Conservation (phyloP, 352 stramenopile genomes). For the Phytophthora fragariae region DNA sequence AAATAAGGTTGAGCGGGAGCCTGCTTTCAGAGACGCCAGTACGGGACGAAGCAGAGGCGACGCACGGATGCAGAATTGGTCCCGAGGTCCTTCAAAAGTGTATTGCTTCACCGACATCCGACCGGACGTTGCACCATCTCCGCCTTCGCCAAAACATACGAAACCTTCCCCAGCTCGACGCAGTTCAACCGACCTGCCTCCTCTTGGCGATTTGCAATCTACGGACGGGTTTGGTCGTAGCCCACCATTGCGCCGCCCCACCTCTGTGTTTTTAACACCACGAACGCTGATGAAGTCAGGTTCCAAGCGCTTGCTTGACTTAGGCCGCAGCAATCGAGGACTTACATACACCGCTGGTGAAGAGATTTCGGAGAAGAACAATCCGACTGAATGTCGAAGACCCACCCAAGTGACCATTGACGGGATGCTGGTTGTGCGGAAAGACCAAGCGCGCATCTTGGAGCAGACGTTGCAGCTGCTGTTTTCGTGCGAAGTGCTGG, state of each 20-base stretch:
- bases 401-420: conserved; percentile 38
- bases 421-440: conserved; percentile 32
- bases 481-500: conserved; percentile 44
- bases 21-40: not conserved
- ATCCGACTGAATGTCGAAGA: not conserved
- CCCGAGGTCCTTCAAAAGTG: conserved; percentile 27
- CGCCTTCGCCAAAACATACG: conserved; percentile 9
- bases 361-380: conserved; percentile 5
- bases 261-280: conserved; percentile 37
- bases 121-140: not conserved
- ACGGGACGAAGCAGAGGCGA: not conserved
- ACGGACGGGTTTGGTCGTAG: conserved; percentile 8
- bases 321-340: conserved; percentile 19
- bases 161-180: conserved; percentile 2
- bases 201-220: conserved; percentile 22
- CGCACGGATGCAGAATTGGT: conserved; percentile 19
- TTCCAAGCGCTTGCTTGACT: conserved; percentile 34
- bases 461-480: conserved; percentile 44
- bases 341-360: not conserved
- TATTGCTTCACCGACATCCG: conserved; percentile 26
- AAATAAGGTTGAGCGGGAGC: conserved; percentile 6
- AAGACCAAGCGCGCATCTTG: conserved; percentile 43
- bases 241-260: conserved; percentile 3
- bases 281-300: conserved; percentile 28
- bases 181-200: conserved; percentile 19